Percentiles rank a stretch among this genome's conserved stretches.
phyloP scores from a whole-genome alignment of 73 alveolate genomes.

The Blepharisma stoltei region DNA sequence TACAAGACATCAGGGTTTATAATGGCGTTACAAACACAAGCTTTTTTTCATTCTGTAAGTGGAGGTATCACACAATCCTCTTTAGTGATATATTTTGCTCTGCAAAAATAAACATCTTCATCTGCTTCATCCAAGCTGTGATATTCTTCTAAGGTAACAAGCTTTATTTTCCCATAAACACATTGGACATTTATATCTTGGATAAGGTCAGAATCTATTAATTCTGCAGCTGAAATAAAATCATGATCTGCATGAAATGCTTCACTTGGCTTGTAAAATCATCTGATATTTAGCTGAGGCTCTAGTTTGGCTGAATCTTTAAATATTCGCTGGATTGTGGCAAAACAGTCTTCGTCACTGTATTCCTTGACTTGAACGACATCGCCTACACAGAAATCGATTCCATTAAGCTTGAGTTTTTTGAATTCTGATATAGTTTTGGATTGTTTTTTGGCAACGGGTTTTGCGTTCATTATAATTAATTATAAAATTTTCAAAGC shows the following conservation, averaged over 20 bases:
- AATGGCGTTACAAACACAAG: slow-evolving; percentile 80
- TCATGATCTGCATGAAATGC: neutral
- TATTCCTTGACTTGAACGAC: slow-evolving; percentile 8
- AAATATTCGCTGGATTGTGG: neutral
- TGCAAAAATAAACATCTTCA: slow-evolving; percentile 63
- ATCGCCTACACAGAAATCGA: slow-evolving; percentile 25
- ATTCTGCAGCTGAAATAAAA: slow-evolving; percentile 22
- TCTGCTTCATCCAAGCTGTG: slow-evolving; percentile 66
- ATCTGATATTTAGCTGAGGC: neutral
- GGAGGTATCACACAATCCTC: slow-evolving; percentile 66
- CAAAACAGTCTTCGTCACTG: slow-evolving; percentile 7
- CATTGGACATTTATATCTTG: slow-evolving; percentile 26
- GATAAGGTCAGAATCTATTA: slow-evolving; percentile 5
- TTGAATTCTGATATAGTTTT: slow-evolving; percentile 2
- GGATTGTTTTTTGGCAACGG: too few relatives aligned
- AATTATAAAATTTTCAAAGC: too few relatives aligned
- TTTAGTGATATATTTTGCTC: slow-evolving; percentile 77
- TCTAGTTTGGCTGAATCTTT: neutral
- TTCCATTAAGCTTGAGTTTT: neutral
- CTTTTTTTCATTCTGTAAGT: slow-evolving; percentile 78
- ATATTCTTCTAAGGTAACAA: slow-evolving; percentile 77
- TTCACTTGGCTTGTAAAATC: slow-evolving; percentile 26
- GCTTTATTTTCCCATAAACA: slow-evolving; percentile 49
- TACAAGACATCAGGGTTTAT: slow-evolving; percentile 85
- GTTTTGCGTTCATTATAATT: too few relatives aligned